Evolutionary conservation across 345 rosid genomes (phyloP).

Genomic region (Pistacia integerrima): DNA sequence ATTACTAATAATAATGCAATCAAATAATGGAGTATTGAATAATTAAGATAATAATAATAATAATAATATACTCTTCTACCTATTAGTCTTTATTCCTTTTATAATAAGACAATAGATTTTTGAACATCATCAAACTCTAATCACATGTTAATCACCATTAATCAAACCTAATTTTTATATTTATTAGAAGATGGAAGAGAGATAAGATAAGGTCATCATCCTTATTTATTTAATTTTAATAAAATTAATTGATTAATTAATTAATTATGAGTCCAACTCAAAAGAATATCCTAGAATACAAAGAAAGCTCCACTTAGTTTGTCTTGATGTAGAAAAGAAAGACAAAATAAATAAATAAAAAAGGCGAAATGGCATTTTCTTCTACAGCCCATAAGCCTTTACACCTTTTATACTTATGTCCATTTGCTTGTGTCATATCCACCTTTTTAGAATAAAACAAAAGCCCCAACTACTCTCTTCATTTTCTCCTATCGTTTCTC

Average conservation of each 20-base stretch:
- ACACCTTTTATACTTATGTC: conserved; percentile 29
- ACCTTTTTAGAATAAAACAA: conserved; percentile 46
- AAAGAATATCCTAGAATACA: conserved; percentile 18
- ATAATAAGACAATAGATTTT: background rate
- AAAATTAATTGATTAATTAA: background rate
- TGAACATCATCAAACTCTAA: background rate
- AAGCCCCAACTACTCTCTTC: conserved; percentile 39
- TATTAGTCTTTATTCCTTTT: background rate
- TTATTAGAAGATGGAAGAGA: background rate
- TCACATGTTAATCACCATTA: conserved; percentile 11
- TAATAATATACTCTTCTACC: background rate
- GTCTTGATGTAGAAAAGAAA: conserved; percentile 14
- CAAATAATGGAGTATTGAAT: conserved; percentile 8
- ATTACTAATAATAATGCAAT: background rate
- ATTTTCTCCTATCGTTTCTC: background rate
- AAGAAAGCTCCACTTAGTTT: conserved; percentile 27
- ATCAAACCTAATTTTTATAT: background rate
- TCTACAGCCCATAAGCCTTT: conserved; percentile 19
- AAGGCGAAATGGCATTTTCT: conserved; percentile 19
- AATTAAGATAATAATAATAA: background rate
- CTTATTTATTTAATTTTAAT: background rate
- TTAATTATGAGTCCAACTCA: conserved; percentile 10
- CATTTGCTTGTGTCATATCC: conserved; percentile 24
- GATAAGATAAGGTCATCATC: background rate
- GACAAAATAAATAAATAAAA: background rate